Base-by-base conservation (phyloP, 345 rosid genomes). In the Psidium friedrichsthalianum region DNA sequence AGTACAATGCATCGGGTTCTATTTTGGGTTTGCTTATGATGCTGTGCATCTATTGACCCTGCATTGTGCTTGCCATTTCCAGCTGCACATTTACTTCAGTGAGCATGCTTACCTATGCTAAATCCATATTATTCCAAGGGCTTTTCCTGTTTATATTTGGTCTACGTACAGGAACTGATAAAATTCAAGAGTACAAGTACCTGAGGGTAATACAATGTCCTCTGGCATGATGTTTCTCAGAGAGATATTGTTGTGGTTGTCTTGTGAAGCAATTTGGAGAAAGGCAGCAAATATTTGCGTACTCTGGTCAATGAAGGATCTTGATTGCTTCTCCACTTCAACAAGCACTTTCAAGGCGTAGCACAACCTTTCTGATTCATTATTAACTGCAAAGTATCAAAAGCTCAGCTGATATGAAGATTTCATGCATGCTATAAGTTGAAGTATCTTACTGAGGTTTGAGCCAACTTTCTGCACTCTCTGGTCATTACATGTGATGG, bases 191-290 rank as follows among this genome's bases (percentile, higher is more conserved):
- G 2, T 51, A 32, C 78, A 22, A 74, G 58, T 86, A 90, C 88
- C 91, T 80, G 83, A 83, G 85, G 84, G 58, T 85, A 56, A 21
- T 55, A 74, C 56, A 2, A 53, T 82, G 61, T 87, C 82, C 36
- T 40, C 74, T 13, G 85, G 83, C 57, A 27, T 57, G 56, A 24
- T 57, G 49, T 56, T 78, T 87, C 82, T 58, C n/a, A 42, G 64
- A 42, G 87, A 83, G 82, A 56, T 47, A 52, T 56, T 74, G 36
- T 54, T 24, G 14, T 85, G 80, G 82, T 58, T 32, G 22, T 84
- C 86, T 78, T 40, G 87, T 25, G 86, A 83, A 83, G 89, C 87
- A 54, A 90, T 89, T 83, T 86, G 87, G 83, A 88, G 85, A 83
- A 90, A 87, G 44, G 89, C 86, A 25, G 86, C 87, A 83, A 84